These are phyloP conservation scores for Gentiana straminea DNA, from an alignment of 257 asterid genomes.

Conservation along the genomic window DNA sequence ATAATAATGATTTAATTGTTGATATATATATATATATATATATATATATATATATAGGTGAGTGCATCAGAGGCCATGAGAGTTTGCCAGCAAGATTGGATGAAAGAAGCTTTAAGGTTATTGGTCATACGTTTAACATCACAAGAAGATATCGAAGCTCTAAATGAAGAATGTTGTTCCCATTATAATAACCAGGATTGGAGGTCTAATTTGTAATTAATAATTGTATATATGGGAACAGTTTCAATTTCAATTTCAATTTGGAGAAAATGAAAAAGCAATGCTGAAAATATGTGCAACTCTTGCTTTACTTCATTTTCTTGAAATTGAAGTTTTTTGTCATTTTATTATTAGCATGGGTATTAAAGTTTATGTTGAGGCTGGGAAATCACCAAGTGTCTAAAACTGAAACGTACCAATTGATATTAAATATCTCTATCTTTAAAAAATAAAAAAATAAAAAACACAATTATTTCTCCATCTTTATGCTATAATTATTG, in stretches of 20 bases:
- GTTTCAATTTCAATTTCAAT: constrained; percentile 10
- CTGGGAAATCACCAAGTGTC: too few species aligned
- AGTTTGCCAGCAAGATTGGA: constrained; percentile 30
- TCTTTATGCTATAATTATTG: too few species aligned
- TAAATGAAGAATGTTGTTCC: constrained; percentile 1
- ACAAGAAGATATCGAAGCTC: constrained; percentile 1
- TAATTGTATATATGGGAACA: background rate
- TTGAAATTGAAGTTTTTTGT: constrained; percentile 1
- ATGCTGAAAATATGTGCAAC: background rate
- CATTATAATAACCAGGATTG: constrained; percentile 6
- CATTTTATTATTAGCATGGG: too few species aligned
- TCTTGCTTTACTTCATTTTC: constrained; percentile 16
- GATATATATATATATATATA: background rate
- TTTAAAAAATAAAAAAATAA: too few species aligned
- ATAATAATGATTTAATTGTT: too few species aligned
- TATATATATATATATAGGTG: constrained; percentile 9
- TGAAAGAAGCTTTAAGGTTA: constrained; percentile 34
- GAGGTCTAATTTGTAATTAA: constrained; percentile 17
- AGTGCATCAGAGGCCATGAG: constrained; percentile 33
- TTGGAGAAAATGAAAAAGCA: constrained; percentile 9
- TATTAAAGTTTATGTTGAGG: too few species aligned
- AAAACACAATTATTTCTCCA: too few species aligned
- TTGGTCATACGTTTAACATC: constrained; percentile 19
- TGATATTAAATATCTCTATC: too few species aligned
- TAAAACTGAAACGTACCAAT: too few species aligned